These are phyloP conservation scores for Trametes coccinea DNA, from an alignment of 768 basidiomycete genomes.

Conservation along the genomic window DNA sequence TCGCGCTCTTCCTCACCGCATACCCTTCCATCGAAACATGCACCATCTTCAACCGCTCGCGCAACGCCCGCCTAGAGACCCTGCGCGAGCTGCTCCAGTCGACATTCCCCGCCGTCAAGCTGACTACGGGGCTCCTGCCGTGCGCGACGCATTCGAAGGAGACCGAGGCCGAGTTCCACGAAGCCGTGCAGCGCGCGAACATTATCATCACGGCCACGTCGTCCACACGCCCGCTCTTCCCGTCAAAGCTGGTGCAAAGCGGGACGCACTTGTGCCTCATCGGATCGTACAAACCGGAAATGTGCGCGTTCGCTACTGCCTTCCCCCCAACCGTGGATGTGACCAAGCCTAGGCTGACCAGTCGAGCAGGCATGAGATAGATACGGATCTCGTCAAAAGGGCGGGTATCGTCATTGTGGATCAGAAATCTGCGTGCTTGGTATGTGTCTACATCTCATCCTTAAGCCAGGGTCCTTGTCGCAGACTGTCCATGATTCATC, in stretches of 20 bases:
- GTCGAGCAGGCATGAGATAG: conserved; percentile 56
- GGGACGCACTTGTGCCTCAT: conserved; percentile 74
- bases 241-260: conserved; percentile 57
- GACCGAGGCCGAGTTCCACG: conserved; percentile 24
- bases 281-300: conserved; percentile 78
- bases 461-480: too few species aligned
- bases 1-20: conserved; percentile 57
- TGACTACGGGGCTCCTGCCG: conserved; percentile 15
- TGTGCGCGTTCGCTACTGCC: conserved; percentile 39
- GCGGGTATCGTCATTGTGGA: conserved; percentile 70
- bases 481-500: too few species aligned
- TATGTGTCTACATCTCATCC: conserved; percentile 11
- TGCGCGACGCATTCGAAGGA: conserved; percentile 11
- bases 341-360: neutral
- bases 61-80: conserved; percentile 46
- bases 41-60: conserved; percentile 64
- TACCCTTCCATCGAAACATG: conserved; percentile 55
- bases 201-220: conserved; percentile 79
- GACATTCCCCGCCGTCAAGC: conserved; percentile 29
- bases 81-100: conserved; percentile 37
- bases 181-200: conserved; percentile 45
- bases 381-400: conserved; percentile 53
- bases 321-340: neutral
- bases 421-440: conserved; percentile 64
- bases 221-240: conserved; percentile 68